Base-by-base conservation (phyloP, 106 monocot species). In the Agapanthus africanus region DNA sequence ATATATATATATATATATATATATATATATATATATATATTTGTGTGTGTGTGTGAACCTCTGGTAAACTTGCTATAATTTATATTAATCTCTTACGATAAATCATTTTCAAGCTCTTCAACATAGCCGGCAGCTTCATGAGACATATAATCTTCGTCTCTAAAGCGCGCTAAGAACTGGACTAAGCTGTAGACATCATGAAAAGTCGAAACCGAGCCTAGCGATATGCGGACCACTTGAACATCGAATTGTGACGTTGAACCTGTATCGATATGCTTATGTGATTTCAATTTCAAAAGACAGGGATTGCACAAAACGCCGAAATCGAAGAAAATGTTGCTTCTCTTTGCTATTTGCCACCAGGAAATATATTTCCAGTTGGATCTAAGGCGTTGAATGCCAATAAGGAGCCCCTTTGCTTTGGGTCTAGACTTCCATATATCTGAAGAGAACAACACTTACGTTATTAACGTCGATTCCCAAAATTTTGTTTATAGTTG, bases 141-240 rank as follows among this genome's bases (percentile, higher is more conserved):
- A 11, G 71, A 65, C 77, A 78, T 78, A 44, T 71, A 78, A 3
- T 78, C 65, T 66, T 78, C 77, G 28, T 78, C 71, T 28, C 66
- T 65, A 21, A 78, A 78, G 5, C 66, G 56, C 5, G 44, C 71
- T 59, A 78, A 66, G 56, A 71, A 78, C 36, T 66, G 65, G 7
- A 34, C 77, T 54, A 78, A 56, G 71, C 66, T 65, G 57, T 78
- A 78, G 36, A 35, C 66, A 47, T 78, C 71, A 2, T 39, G 35
- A 36, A 78, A 78, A 23, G 77, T 46, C 9, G 77, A 71, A 42
- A 78, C 64, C 23, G 77, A 41, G 33, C 77, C 71, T 16, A 78
- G 66, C 0, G 77, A 71, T 11, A 78, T 16, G 57, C 66, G 71
- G 37, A 78, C 15, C 11, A 37, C 71, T 11, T 44, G 34, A 19